These are phyloP conservation scores for Infundibulicybe gibba DNA, from an alignment of 768 basidiomycete species.

Conservation along the genomic window DNA sequence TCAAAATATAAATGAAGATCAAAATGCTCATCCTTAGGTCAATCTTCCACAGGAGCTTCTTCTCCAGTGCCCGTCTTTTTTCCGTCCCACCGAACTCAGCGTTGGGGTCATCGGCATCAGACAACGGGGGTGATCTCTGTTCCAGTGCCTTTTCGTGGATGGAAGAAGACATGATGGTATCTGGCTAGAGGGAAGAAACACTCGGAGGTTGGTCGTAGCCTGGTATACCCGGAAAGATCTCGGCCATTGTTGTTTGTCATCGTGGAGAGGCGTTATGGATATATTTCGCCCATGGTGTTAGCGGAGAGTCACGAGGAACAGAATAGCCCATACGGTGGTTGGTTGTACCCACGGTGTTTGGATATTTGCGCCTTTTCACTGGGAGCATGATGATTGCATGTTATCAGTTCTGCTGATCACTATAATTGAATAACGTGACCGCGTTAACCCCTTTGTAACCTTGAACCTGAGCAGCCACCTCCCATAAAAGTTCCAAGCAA, in stretches of 20 bases:
- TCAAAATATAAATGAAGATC: constrained; percentile 48
- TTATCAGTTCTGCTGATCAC: too few species aligned
- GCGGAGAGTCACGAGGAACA: background rate
- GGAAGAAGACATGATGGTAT: constrained; percentile 12
- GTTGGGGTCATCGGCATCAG: constrained; percentile 21
- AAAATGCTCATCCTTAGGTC: constrained; percentile 55
- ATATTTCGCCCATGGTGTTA: background rate
- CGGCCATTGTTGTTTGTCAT: background rate
- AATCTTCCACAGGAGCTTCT: constrained; percentile 49
- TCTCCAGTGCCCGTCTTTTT: constrained; percentile 44
- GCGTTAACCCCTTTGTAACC: too few species aligned
- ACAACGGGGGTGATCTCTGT: background rate
- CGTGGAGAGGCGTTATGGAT: background rate
- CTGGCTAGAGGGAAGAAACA: background rate
- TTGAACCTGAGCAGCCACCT: too few species aligned
- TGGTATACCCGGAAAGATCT: background rate
- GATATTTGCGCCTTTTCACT: too few species aligned
- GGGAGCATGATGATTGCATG: too few species aligned
- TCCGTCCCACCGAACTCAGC: constrained; percentile 48
- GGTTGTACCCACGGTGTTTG: too few species aligned
- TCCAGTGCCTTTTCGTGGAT: constrained; percentile 11
- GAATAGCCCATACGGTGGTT: constrained; percentile 2
- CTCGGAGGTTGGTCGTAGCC: background rate
- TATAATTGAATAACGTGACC: constrained; percentile 3
- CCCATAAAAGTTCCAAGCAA: too few species aligned